phyloP scores from a whole-genome alignment of 116 monocot species.

The Papilionanthe hybrid region DNA sequence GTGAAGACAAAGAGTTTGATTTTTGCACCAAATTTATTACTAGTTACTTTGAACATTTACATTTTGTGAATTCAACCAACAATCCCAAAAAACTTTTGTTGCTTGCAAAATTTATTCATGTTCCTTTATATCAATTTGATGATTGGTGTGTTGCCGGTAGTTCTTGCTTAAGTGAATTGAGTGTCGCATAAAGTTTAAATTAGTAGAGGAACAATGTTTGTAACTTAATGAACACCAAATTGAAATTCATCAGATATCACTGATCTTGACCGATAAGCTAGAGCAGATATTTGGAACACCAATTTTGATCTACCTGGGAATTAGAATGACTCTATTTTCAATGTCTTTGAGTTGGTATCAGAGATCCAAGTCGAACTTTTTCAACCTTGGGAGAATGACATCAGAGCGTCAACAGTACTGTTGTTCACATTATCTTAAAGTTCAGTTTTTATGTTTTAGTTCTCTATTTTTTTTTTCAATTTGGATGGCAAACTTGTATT shows the following conservation, averaged over 20 bases:
- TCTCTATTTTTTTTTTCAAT: too few relatives aligned
- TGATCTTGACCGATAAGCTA: slow-evolving; percentile 12
- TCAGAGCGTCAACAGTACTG: too few relatives aligned
- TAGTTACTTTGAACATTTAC: slow-evolving; percentile 8
- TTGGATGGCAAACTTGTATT: too few relatives aligned
- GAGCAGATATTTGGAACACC: too few relatives aligned
- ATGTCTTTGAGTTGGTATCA: too few relatives aligned
- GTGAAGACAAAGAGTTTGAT: slow-evolving; percentile 71
- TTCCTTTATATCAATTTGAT: slow-evolving; percentile 45
- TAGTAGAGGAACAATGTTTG: slow-evolving; percentile 16
- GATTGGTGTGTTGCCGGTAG: slow-evolving; percentile 9
- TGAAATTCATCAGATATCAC: slow-evolving; percentile 13
- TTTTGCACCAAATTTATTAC: slow-evolving; percentile 28
- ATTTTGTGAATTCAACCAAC: slow-evolving; percentile 3
- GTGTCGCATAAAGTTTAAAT: slow-evolving; percentile 10
- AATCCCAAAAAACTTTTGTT: slow-evolving; percentile 40
- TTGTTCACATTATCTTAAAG: too few relatives aligned
- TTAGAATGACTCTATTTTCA: too few relatives aligned
- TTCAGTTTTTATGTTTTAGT: too few relatives aligned
- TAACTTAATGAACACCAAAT: slow-evolving; percentile 19
- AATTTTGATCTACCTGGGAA: too few relatives aligned
- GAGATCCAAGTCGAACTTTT: too few relatives aligned
- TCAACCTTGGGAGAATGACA: too few relatives aligned
- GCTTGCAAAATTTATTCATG: slow-evolving; percentile 33
- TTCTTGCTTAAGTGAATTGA: slow-evolving; percentile 7